Evolutionary conservation across 306 rosid genomes (phyloP), one percentile per base, ranked within the genome.

Genomic region (Castanea crenata): DNA sequence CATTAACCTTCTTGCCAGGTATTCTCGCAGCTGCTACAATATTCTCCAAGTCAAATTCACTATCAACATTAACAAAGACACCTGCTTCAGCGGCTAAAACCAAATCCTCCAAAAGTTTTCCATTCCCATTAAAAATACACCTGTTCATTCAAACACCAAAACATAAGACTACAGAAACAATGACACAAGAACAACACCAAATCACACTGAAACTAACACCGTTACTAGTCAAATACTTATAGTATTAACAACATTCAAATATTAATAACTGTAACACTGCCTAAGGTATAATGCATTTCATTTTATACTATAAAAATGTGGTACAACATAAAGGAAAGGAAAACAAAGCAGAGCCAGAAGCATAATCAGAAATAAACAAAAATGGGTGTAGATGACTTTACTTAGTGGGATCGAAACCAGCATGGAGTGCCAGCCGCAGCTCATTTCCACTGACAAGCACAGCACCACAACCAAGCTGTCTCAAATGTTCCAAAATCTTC

Each of bases 401-500:
- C 99, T 82, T 93, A 32, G 91, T 90, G 76, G 99, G 98, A 44
- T 95, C 97, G 77, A 93, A 93, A 5, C 96, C 98, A 41, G 96
- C 96, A 52, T 71, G 88, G 74, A 91, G 96, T 74, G 99, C 97
- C 77, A 95, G 77, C 76, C 85, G 79, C 16, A 91, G 92, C 87
- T 95, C 99, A 49, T 95, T 95, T 21, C 97, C 99, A 84, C 99
- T 95, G 19, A 95, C 99, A 69, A 95, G 99, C 73, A 95, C 98
- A 69, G 98, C 99, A 63, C 98, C 97, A 69, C 97, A 93, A 81
- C 97, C 99, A 86, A 90, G 82, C 19, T 75, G 76, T 80, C 93
- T 89, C 91, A 96, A 85, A 84, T 96, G 98, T 83, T 96, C 91
- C 75, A 93, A 77, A 80, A 96, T 91, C 92, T 93, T 96, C 80